Percentiles rank a stretch among this genome's conserved stretches.
Conservation (phyloP, 1,284 basidiomycete genomes). For the Cutaneotrichosporon sp. region DNA sequence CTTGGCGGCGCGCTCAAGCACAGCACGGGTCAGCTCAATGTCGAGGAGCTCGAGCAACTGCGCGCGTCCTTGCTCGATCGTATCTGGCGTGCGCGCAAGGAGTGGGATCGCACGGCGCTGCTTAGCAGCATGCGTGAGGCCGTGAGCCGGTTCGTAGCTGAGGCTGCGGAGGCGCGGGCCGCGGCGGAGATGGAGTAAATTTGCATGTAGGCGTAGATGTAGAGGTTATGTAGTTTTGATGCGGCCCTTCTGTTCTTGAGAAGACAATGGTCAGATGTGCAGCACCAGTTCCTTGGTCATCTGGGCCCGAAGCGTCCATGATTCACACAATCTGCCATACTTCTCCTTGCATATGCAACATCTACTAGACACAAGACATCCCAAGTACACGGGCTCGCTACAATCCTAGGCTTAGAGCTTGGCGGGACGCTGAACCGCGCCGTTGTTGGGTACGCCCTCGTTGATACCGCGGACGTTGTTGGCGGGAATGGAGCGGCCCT, state of each 20-base stretch:
- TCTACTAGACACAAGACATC: background rate
- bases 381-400: slow-evolving; percentile 1
- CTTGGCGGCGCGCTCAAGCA: slow-evolving; percentile 31
- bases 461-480: slow-evolving; percentile 16
- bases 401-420: slow-evolving; percentile 5
- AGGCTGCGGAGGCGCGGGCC: slow-evolving; percentile 11
- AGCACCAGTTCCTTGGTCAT: background rate
- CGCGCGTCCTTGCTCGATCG: slow-evolving; percentile 75
- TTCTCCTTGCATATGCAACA: slow-evolving; percentile 4
- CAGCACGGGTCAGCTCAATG: slow-evolving; percentile 61
- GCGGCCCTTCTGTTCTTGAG: background rate
- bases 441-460: slow-evolving; percentile 19
- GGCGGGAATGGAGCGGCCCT: slow-evolving; percentile 13
- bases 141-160: slow-evolving; percentile 27
- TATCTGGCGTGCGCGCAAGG: slow-evolving; percentile 74
- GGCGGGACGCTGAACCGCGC: slow-evolving; percentile 10
- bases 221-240: background rate
- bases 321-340: background rate
- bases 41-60: slow-evolving; percentile 92
- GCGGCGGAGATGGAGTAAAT: background rate
- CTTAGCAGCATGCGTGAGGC: slow-evolving; percentile 59
- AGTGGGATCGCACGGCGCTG: slow-evolving; percentile 77
- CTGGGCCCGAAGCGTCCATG: background rate
- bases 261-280: background rate
- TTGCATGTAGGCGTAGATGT: background rate